Evolutionary conservation across 306 rosid species (phyloP).

Genomic region (Castanea crenata): DNA sequence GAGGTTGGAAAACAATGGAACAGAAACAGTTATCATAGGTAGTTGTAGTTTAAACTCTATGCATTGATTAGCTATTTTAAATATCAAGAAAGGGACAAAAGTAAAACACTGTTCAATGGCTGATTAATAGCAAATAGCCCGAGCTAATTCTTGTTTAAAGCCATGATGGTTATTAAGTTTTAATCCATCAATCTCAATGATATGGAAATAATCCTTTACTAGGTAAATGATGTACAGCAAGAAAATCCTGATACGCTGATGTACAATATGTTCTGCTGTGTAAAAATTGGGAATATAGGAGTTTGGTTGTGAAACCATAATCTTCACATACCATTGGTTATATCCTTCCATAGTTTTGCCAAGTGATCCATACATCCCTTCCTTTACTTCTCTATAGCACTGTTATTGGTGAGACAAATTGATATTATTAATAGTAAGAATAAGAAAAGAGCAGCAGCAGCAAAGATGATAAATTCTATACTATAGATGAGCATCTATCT

Average conservation of each 20-base stretch:
- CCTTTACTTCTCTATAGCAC: slow-evolving; percentile 81
- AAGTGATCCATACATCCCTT: slow-evolving; percentile 78
- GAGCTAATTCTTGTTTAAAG: neutral
- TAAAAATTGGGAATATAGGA: neutral
- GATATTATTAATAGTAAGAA: neutral
- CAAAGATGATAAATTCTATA: neutral
- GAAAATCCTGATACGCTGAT: neutral
- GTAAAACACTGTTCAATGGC: neutral
- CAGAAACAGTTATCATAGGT: neutral
- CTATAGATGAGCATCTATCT: no score
- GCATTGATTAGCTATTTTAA: neutral
- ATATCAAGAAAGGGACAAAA: neutral
- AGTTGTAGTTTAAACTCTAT: neutral
- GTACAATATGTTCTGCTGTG: neutral
- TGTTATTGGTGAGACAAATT: slow-evolving; percentile 27
- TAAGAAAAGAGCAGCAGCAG: neutral
- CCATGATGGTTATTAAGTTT: no score
- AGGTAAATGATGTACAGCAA: neutral
- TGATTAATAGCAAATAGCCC: neutral
- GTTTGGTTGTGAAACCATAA: neutral
- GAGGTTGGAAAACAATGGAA: neutral
- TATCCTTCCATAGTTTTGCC: slow-evolving; percentile 86
- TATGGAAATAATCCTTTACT: neutral
- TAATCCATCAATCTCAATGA: neutral
- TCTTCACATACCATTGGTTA: slow-evolving; percentile 73